Evolutionary conservation across 2,329 filamentous ascomycete species (phyloP).

Genomic region (Fusarium austroafricanum): DNA sequence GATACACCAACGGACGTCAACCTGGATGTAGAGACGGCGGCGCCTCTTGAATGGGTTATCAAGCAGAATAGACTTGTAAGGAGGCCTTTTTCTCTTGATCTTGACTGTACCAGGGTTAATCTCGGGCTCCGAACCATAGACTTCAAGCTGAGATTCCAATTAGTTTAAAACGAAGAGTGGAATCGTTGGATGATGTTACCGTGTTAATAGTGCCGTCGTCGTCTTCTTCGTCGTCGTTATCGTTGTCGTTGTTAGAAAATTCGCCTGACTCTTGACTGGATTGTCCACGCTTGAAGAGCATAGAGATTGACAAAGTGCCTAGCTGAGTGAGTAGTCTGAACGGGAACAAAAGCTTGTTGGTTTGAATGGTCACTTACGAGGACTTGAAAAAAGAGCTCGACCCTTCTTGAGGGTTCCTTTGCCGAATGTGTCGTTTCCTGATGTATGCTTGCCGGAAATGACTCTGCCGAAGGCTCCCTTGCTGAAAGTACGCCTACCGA

Average conservation of each 20-base stretch:
- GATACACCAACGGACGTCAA: constrained; percentile 72
- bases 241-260: neutral
- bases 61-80: neutral
- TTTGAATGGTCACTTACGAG: constrained; percentile 1
- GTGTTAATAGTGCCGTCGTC: neutral
- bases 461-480: neutral
- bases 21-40: constrained; percentile 65
- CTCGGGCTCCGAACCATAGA: neutral
- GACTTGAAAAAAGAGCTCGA: neutral
- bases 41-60: neutral
- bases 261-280: neutral
- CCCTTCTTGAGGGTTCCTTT: neutral
- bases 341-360: neutral
- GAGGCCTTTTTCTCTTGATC: neutral
- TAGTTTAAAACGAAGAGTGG: neutral
- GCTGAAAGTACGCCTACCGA: too few species aligned
- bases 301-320: constrained; percentile 17
- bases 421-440: too few species aligned
- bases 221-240: neutral
- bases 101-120: neutral
- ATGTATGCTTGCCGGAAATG: neutral
- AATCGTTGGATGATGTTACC: neutral
- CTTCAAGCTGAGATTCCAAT: neutral
- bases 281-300: neutral
- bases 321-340: neutral